Base-by-base conservation (phyloP, 2,329 filamentous ascomycete species). In the Neofusicoccum kwambonambiense region DNA sequence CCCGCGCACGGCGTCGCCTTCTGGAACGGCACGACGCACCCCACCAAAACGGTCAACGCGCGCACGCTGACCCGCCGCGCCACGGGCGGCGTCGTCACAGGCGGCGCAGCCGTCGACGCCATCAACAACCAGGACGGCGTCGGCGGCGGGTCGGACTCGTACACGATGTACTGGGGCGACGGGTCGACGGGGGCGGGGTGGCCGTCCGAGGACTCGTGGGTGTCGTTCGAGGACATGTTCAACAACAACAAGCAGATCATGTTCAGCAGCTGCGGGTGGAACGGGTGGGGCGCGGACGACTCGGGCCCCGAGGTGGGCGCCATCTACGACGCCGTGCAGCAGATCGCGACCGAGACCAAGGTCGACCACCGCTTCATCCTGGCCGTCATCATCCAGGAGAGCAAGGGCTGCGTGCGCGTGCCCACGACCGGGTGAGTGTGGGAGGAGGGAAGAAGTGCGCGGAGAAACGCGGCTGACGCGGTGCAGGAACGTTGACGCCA, bases 331-430 rank as follows among this genome's bases (percentile, higher is more conserved):
- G 77, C 76, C 41, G 78, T 82, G 67, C 64, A 73, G 22, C 56
- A 68, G 50, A 67, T 77, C 31, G 72, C 76, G 47, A 64, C 63
- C 3, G 63, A 69, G 6, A 73, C 75, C 7, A 72, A 72, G 42
- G 70, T 83, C 9, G 75, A 78, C 60, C 61, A 74, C n/a, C 74
- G 77, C 41, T 78, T 80, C 73, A 77, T 82, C 64, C 72, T 82
- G 44, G 78, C 79, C 41, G 75, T 80, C 51, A 70, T 81, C 39
- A 75, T 82, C 70, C 80, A 83, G 69, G 81, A 83, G 68, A 78
- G 76, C 41, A 78, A 77, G 63, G 81, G 80, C 58, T 83, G 81
- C 67, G 78, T 82, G 2, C 77, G 80, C 58, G 81, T 76, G 47
- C 75, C 75, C 15, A 81, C 79, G 0, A 81, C 81, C 2, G 70